These are phyloP conservation scores for Thraustochytrium sp. DNA, from an alignment of 352 stramenopile genomes.

Conservation along the genomic window DNA sequence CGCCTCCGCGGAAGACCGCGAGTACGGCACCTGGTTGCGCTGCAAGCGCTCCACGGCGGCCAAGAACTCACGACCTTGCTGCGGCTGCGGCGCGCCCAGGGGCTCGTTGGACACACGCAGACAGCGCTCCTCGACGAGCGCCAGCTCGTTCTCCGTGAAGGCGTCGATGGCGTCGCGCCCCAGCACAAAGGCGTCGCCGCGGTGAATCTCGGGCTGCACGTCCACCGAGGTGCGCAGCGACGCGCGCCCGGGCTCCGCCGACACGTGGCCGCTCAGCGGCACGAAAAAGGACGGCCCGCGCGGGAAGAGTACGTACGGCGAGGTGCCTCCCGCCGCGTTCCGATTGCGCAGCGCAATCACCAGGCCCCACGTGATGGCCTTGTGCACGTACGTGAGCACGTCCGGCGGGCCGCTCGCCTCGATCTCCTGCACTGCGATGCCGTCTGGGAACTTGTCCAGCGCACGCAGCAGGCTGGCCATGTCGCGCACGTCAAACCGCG, in stretches of 20 bases:
- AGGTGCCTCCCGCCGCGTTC: not conserved
- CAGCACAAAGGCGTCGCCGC: not conserved
- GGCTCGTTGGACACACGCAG: slow-evolving; percentile 14
- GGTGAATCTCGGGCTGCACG: not conserved
- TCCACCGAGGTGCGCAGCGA: not conserved
- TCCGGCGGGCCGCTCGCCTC: not conserved
- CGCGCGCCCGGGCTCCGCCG: not conserved
- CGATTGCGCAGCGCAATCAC: slow-evolving; percentile 15
- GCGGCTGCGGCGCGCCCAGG: not conserved
- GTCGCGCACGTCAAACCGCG: slow-evolving; percentile 22
- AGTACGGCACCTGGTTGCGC: not conserved
- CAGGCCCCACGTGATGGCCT: slow-evolving; percentile 20
- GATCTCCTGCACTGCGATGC: not conserved
- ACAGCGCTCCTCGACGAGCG: not conserved
- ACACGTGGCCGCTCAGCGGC: not conserved
- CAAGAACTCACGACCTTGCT: not conserved
- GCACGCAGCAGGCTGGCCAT: not conserved
- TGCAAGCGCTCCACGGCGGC: not conserved
- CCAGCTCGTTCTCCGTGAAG: not conserved
- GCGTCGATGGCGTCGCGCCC: not conserved
- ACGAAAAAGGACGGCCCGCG: slow-evolving; percentile 18
- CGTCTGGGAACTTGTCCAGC: slow-evolving; percentile 15
- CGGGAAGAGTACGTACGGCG: not conserved
- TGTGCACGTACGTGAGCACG: not conserved
- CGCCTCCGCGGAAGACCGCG: not conserved